Base-by-base conservation (phyloP, 2,329 filamentous ascomycete species). In the Ceratocystiopsis sp. region DNA sequence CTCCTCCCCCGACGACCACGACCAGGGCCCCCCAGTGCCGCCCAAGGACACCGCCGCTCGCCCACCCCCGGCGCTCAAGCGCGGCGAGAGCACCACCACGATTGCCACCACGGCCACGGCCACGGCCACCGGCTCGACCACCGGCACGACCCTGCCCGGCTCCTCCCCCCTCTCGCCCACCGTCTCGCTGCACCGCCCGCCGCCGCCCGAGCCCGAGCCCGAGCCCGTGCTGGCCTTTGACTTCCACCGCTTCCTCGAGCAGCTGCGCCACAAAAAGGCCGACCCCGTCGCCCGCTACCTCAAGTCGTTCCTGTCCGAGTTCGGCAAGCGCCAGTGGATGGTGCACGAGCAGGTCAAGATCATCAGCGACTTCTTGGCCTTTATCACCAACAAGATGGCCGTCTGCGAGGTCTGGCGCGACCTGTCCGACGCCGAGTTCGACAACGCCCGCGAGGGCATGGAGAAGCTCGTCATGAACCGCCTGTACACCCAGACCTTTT, bases 331-430 rank as follows among this genome's bases (percentile, higher is more conserved):
- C 52, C 91, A 96, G 61, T 98, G 91, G 91, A 93, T 94, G 84
- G 91, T 95, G 8, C 91, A 98, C 58, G 91, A 98, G 62, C 91
- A 98, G 60, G 91, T 96, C 57, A 98, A 98, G 63, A 96, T 98
- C 49, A 94, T 98, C 48, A 78, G 84, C 51, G 93, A 98, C 58
- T 98, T 98, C 52, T 67, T 98, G 40, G 78, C 86, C 38, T 98
- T 98, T 55, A 98, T 98, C 50, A 83, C 84, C 43, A 94, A 94
- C 63, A 96, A 96, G 65, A 98, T 98, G 93, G 85, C 81, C 14
- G 74, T 85, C 50, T 98, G 91, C 56, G 91, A 98, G 48, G 85
- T 98, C 3, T 98, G 91, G 91, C 77, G 84, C 45, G 84, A 91
- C 33, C 84, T 96, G 0, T 93, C 87, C 0, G 91, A 98, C 58